Conservation (phyloP, 2,329 filamentous ascomycete species). For the Penicillium sp. region DNA sequence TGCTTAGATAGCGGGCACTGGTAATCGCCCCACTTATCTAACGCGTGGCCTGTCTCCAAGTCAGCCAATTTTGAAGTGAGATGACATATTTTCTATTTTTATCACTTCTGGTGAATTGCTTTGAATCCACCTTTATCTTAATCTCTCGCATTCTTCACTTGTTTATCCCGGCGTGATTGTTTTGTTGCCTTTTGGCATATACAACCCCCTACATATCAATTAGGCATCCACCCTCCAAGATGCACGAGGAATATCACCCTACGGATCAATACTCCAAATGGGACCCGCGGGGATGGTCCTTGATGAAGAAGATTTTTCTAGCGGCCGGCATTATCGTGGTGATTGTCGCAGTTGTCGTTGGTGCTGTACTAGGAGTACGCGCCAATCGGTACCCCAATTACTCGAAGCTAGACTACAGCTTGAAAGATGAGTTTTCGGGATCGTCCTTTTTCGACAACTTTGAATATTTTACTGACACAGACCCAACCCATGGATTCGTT, state of each 20-base stretch:
- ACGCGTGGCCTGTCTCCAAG: slow-evolving; percentile 7
- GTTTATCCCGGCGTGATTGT: not conserved
- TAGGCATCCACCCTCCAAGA: not conserved
- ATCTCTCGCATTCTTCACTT: not conserved
- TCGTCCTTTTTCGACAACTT: slow-evolving; percentile 45
- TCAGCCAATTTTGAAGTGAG: not conserved
- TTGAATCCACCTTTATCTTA: too few species aligned
- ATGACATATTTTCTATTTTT: not conserved
- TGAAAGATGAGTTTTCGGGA: slow-evolving; percentile 41
- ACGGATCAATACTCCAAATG: slow-evolving; percentile 4
- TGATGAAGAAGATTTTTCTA: slow-evolving; percentile 7
- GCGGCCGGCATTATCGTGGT: slow-evolving; percentile 30
- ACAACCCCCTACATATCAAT: not conserved
- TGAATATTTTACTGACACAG: slow-evolving; percentile 41
- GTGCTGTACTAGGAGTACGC: slow-evolving; percentile 38
- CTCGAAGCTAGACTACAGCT: slow-evolving; percentile 32
- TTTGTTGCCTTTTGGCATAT: not conserved
- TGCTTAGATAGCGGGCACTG: too few species aligned
- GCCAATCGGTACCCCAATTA: slow-evolving; percentile 38
- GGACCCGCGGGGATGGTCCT: slow-evolving; percentile 9
- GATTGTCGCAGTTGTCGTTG: slow-evolving; percentile 44
- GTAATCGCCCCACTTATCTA: slow-evolving; percentile 6
- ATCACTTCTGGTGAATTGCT: not conserved
- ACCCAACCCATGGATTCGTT: slow-evolving; percentile 44
- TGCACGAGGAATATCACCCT: not conserved